A percentile compares a stretch with the other conserved stretches of the same genome.
phyloP scores from a whole-genome alignment of 257 asterid genomes.

The Plantago elongata region DNA sequence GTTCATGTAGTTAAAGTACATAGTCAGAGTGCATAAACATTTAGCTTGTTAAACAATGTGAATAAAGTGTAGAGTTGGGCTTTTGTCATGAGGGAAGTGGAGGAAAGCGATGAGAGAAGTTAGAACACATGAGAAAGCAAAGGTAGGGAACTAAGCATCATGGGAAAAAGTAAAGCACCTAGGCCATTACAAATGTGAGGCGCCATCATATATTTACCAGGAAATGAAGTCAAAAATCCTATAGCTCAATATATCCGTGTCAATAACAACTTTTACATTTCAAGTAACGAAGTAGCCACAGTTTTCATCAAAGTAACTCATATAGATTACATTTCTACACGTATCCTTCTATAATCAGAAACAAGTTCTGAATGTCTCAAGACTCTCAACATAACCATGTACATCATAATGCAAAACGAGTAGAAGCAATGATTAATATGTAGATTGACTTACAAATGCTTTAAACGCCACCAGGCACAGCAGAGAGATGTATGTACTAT shows the following conservation, averaged over 20 bases:
- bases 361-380: neutral
- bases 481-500: no score
- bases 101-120: neutral
- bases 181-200: conserved; percentile 25
- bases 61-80: conserved; percentile 17
- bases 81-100: conserved; percentile 1
- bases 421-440: neutral
- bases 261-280: neutral
- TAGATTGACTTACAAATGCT: neutral
- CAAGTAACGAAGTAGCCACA: no score
- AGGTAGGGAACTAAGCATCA: neutral
- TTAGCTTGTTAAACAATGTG: conserved; percentile 21
- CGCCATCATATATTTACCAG: neutral
- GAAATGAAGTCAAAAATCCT: neutral
- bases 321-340: neutral
- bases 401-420: neutral
- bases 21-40: neutral
- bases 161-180: neutral
- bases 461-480: neutral
- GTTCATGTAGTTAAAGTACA: conserved; percentile 1
- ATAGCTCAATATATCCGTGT: neutral
- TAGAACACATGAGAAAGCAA: conserved; percentile 10
- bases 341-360: neutral
- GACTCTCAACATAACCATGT: neutral
- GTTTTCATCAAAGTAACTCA: neutral